Conservation (phyloP, 352 stramenopile genomes). For the Pythium folliculosum region DNA sequence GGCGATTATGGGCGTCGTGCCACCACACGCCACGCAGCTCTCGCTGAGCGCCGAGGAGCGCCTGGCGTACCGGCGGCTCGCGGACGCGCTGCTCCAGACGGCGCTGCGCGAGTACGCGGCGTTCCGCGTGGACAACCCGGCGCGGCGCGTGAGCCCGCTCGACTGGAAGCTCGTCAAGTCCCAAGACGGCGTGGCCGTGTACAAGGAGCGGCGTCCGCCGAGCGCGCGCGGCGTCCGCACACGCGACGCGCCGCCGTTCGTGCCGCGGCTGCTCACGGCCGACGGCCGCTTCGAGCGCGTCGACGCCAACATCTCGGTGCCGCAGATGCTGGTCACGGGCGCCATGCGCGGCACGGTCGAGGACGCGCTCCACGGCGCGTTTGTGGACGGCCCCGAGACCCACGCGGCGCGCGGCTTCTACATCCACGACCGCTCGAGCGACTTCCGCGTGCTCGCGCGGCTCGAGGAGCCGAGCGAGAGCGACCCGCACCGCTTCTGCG, state of each 20-base stretch:
- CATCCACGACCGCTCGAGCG: slow-evolving; percentile 18
- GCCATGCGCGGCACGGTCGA: slow-evolving; percentile 23
- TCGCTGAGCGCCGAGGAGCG: slow-evolving; percentile 8
- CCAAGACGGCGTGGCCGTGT: slow-evolving; percentile 21
- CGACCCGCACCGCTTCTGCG: slow-evolving; percentile 25
- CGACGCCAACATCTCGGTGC: slow-evolving; percentile 22
- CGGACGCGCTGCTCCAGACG: slow-evolving; percentile 15
- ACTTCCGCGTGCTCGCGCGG: slow-evolving; percentile 19
- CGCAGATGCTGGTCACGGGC: slow-evolving; percentile 22
- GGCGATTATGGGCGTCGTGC: not conserved
- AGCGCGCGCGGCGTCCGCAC: not conserved
- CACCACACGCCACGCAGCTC: slow-evolving; percentile 1
- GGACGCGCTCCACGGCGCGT: slow-evolving; percentile 26
- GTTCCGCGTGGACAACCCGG: slow-evolving; percentile 19
- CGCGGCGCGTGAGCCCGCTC: slow-evolving; percentile 10
- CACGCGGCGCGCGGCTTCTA: slow-evolving; percentile 19
- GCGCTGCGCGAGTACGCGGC: slow-evolving; percentile 26
- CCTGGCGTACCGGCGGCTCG: slow-evolving; percentile 15
- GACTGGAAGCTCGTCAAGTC: slow-evolving; percentile 27
- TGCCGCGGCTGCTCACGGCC: slow-evolving; percentile 17
- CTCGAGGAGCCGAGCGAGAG: slow-evolving; percentile 13
- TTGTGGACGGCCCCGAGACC: slow-evolving; percentile 19
- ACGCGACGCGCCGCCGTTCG: slow-evolving; percentile 14
- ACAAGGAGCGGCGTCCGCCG: slow-evolving; percentile 17
- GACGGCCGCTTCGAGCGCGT: slow-evolving; percentile 22